A percentile compares a stretch with the other conserved stretches of the same genome.
These are phyloP conservation scores for Andrographis paniculata DNA, from an alignment of 305 asterid species.

Conservation along the genomic window DNA sequence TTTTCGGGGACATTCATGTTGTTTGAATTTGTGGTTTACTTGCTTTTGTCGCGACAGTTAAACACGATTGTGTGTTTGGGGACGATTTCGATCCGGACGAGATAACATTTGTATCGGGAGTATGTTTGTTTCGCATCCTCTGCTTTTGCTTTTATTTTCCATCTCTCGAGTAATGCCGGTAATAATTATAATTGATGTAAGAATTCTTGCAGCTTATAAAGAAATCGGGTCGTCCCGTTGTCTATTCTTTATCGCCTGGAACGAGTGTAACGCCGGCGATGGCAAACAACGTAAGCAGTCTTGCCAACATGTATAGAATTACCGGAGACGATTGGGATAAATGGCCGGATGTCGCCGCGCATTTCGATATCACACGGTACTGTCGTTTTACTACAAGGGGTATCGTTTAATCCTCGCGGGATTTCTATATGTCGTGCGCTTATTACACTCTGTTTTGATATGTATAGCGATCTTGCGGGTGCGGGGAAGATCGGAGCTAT, in stretches of 20 bases:
- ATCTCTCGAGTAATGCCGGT: background rate
- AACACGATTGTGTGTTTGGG: slow-evolving; percentile 88
- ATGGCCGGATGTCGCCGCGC: slow-evolving; percentile 70
- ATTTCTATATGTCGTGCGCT: background rate
- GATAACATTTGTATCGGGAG: slow-evolving; percentile 76
- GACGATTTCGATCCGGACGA: slow-evolving; percentile 63
- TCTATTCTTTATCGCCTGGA: slow-evolving; percentile 92
- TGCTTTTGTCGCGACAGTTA: slow-evolving; percentile 43
- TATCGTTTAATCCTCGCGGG: background rate
- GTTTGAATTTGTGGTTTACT: background rate
- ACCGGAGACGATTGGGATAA: slow-evolving; percentile 97
- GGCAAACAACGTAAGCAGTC: slow-evolving; percentile 56
- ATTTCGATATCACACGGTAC: slow-evolving; percentile 73
- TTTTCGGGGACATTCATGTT: background rate
- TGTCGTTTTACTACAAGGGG: background rate
- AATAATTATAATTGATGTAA: background rate
- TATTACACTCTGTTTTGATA: slow-evolving; percentile 1
- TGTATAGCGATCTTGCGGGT: slow-evolving; percentile 58
- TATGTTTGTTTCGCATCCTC: slow-evolving; percentile 28
- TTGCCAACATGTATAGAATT: slow-evolving; percentile 84
- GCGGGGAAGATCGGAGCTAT: slow-evolving; percentile 67
- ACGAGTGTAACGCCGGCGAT: slow-evolving; percentile 56
- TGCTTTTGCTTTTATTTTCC: too few species aligned
- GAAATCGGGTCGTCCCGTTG: slow-evolving; percentile 38
- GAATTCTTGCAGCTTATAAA: slow-evolving; percentile 51